These are phyloP conservation scores for Adansonia madagascariensis DNA, from an alignment of 441 rosid genomes.

Conservation along the genomic window DNA sequence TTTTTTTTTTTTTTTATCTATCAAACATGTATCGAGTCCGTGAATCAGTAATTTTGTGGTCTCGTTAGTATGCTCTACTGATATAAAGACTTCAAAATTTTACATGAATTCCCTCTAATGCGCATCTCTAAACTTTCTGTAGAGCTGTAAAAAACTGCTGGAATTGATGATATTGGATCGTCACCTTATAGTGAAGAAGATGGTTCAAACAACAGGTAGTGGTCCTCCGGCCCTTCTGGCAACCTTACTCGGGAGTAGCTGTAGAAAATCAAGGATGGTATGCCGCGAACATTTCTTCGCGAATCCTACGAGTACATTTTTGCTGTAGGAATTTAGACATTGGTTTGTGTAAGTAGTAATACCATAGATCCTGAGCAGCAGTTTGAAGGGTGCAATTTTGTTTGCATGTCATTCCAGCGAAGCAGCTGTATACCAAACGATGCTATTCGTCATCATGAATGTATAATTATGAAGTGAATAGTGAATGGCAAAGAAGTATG, in stretches of 20 bases:
- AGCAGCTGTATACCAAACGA: background rate
- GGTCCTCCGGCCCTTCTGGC: conserved; percentile 62
- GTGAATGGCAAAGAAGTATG: background rate
- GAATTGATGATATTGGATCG: conserved; percentile 77
- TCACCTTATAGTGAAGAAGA: conserved; percentile 63
- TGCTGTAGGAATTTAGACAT: conserved; percentile 32
- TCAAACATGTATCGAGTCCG: background rate
- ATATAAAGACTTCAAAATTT: background rate
- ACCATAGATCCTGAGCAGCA: background rate
- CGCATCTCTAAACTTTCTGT: conserved; percentile 25
- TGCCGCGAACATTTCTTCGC: conserved; percentile 77
- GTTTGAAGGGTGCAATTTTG: background rate
- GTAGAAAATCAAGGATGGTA: conserved; percentile 48
- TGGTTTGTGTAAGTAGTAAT: background rate
- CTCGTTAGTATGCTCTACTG: background rate
- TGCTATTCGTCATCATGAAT: background rate
- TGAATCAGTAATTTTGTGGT: background rate
- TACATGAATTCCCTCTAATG: background rate
- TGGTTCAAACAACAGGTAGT: conserved; percentile 54
- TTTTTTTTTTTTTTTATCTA: background rate
- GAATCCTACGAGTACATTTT: conserved; percentile 51
- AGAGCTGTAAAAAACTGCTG: conserved; percentile 80
- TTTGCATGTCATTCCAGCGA: background rate
- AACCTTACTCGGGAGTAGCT: conserved; percentile 49
- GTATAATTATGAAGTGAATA: background rate